Evolutionary conservation across 2,329 filamentous ascomycete species (phyloP), one percentile per base, ranked within the genome.

Genomic region (Zalaria sp.): DNA sequence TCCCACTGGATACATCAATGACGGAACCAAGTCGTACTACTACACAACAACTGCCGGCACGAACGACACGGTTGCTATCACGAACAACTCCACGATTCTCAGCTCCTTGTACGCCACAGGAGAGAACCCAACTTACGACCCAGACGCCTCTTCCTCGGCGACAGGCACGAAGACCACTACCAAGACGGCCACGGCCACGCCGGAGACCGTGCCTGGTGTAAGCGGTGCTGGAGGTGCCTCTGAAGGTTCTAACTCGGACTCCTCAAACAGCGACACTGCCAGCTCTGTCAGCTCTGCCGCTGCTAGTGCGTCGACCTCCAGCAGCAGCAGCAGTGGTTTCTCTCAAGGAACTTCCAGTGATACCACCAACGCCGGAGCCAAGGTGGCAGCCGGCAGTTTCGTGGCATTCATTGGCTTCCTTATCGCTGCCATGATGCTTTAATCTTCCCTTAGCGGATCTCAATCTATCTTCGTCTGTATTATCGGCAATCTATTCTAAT

Each of bases 61-160:
- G 44, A 89, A 94, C 65, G 67, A 81, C 61, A 83, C 85, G 1
- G 73, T 96, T 44, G 65, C 78, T 40, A 79, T 93, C 55, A 79
- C 81, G 49, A 66, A 88, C 61, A 79, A 87, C 57, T 59, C 69
- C 39, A 91, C 87, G 39, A 66, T 86, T 8, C 72, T 98, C 27
- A 80, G 77, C 49, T 91, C 83, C 25, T 75, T 96, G 47, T 66
- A 79, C 41, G 88, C 78, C n/a, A 85, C 83, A 2, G 91, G 91
- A 40, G 71, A 80, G 35, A 72, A 96, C 57, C 84, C 69, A 10
- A 65, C 66, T 25, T 66, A 68, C 35, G 59, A 63, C 39, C 59
- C 67, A 7, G 56, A 62, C 29, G 55, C 63, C 26, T 56, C 57
- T 6, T 37, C 52, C 2, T 46, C 46, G 25, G 50, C 48, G 9